A percentile compares a stretch with the other conserved stretches of the same genome.
phyloP scores from a whole-genome alignment of 2,329 filamentous ascomycete genomes.

The Didymella glomerata region DNA sequence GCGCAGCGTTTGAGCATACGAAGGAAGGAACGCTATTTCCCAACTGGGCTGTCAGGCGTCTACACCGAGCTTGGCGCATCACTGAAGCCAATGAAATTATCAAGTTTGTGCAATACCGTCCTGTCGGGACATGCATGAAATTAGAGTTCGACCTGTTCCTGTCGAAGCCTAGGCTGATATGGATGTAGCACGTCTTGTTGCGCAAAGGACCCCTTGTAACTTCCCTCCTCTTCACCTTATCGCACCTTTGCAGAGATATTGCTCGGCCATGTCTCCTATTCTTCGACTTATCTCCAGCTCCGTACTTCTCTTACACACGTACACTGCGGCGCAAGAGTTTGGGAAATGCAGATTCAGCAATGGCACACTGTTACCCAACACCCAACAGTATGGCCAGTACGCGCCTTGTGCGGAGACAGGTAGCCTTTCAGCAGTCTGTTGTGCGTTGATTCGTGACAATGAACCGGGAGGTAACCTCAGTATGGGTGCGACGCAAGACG shows the following conservation, averaged over 20 bases:
- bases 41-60: not conserved
- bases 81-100: not conserved
- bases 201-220: not conserved
- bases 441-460: not conserved
- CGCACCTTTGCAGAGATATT: not conserved
- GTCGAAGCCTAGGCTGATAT: not conserved
- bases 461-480: conserved; percentile 1
- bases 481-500: not conserved
- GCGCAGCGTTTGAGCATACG: not conserved
- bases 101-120: not conserved
- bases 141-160: not conserved
- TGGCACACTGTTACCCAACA: not conserved
- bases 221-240: not conserved
- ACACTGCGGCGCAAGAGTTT: not conserved
- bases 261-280: not conserved
- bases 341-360: conserved; percentile 1
- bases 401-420: not conserved
- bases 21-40: not conserved
- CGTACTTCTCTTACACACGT: not conserved
- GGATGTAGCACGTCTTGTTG: not conserved
- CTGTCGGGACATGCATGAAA: not conserved
- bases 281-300: not conserved
- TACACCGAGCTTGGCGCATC: not conserved
- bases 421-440: not conserved
- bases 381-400: not conserved